Percentiles rank a stretch among this genome's conserved stretches.
phyloP scores from a whole-genome alignment of 2,329 filamentous ascomycete species.

The Fusarium sp. region DNA sequence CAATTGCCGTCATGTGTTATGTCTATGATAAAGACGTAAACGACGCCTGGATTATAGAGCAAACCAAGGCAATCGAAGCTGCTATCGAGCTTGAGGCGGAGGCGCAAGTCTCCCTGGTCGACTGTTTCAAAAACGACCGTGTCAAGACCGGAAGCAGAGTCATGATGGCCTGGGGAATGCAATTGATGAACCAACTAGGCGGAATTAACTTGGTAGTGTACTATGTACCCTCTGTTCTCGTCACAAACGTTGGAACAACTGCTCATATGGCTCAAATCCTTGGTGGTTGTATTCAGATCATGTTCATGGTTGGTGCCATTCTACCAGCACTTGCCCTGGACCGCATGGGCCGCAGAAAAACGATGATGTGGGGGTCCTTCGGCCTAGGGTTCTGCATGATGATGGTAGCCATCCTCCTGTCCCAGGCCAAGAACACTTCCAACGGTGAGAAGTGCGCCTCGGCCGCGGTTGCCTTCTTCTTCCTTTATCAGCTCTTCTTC shows the following conservation, averaged over 20 bases:
- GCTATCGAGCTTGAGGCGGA: conserved; percentile 54
- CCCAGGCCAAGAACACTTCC: conserved; percentile 23
- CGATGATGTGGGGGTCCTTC: conserved; percentile 56
- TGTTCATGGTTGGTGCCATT: conserved; percentile 53
- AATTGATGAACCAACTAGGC: conserved; percentile 55
- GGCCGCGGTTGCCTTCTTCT: conserved; percentile 29
- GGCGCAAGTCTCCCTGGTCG: conserved; percentile 10
- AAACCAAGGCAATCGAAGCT: conserved; percentile 53
- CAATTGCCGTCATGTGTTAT: conserved; percentile 50
- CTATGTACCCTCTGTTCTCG: conserved; percentile 45
- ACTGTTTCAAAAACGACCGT: conserved; percentile 29
- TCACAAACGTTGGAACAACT: conserved; percentile 49
- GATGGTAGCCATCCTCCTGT: conserved; percentile 37
- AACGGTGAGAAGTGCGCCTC: conserved; percentile 27
- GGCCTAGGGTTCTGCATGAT: conserved; percentile 39
- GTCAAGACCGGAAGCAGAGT: conserved; percentile 30
- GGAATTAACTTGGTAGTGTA: conserved; percentile 61
- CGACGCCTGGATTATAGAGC: conserved; percentile 48
- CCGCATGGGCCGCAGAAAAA: conserved; percentile 53
- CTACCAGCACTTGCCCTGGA: conserved; percentile 51
- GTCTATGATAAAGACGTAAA: conserved; percentile 54
- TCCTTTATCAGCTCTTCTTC: conserved; percentile 28
- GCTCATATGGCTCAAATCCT: conserved; percentile 47
- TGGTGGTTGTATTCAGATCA: conserved; percentile 51
- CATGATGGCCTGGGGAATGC: conserved; percentile 31